A percentile compares a stretch with the other conserved stretches of the same genome.
These are phyloP conservation scores for Diaporthe helianthi DNA, from an alignment of 2,329 filamentous ascomycete species.

Conservation along the genomic window DNA sequence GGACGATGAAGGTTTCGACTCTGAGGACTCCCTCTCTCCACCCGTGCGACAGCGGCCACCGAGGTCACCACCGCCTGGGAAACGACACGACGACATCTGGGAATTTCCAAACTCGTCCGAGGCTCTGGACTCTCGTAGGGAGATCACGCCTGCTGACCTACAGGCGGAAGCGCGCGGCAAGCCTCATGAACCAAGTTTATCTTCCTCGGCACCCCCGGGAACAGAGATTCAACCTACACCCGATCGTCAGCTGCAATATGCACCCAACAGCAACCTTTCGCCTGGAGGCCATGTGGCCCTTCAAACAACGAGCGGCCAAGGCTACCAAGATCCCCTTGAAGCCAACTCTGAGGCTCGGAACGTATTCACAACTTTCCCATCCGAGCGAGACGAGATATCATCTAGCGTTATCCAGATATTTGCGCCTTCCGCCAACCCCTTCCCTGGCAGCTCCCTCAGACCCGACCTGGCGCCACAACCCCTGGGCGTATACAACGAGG, in stretches of 20 bases:
- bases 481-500: not conserved
- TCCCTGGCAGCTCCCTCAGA: conserved; percentile 13
- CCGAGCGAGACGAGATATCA: conserved; percentile 39
- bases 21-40: conserved; percentile 42
- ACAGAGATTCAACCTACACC: not conserved
- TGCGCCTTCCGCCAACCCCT: conserved; percentile 31
- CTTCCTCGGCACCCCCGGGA: not conserved
- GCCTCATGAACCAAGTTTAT: not conserved
- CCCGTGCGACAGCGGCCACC: conserved; percentile 23
- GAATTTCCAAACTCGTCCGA: conserved; percentile 43
- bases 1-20: conserved; percentile 51
- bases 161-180: not conserved
- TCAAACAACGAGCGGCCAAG: not conserved
- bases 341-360: not conserved
- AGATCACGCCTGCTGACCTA: conserved; percentile 23
- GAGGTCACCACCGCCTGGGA: not conserved
- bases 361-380: not conserved
- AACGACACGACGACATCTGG: conserved; percentile 40
- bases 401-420: conserved; percentile 40
- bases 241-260: not conserved
- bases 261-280: not conserved
- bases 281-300: not conserved
- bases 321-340: not conserved
- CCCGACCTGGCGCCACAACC: too few species aligned
- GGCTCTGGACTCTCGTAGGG: not conserved